Percentiles rank a stretch among this genome's conserved stretches.
phyloP scores from a whole-genome alignment of 2,329 filamentous ascomycete genomes.

The Aspergillus arachidicola region DNA sequence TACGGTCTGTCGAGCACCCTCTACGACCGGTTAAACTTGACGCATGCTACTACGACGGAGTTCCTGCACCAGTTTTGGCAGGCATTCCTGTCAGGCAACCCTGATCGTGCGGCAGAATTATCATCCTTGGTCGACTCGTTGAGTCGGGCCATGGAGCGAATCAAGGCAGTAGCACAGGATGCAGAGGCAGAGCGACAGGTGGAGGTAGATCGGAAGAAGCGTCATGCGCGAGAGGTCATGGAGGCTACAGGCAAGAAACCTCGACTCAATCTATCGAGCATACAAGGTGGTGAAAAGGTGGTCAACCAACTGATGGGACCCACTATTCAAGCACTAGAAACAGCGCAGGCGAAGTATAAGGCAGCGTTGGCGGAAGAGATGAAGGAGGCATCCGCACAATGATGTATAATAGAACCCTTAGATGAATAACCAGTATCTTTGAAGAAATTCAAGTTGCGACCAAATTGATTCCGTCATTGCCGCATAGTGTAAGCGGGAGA shows the following conservation, averaged over 20 bases:
- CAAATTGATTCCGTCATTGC: no score
- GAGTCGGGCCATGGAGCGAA: conserved; percentile 73
- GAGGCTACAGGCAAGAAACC: conserved; percentile 74
- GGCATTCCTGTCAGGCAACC: conserved; percentile 84
- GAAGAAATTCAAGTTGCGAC: background rate
- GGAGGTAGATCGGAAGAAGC: conserved; percentile 67
- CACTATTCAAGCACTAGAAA: conserved; percentile 69
- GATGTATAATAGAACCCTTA: conserved; percentile 17
- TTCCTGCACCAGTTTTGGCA: conserved; percentile 98
- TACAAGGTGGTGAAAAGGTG: conserved; percentile 74
- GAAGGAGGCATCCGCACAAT: conserved; percentile 23
- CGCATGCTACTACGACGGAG: conserved; percentile 90
- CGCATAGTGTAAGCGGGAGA: background rate
- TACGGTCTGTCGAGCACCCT: conserved; percentile 53
- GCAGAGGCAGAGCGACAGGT: conserved; percentile 74
- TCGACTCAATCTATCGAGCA: conserved; percentile 64
- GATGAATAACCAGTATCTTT: conserved; percentile 11
- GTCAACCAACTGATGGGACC: conserved; percentile 77
- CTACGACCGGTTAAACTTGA: conserved; percentile 68
- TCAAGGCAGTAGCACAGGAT: conserved; percentile 76
- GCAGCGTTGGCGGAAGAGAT: conserved; percentile 68
- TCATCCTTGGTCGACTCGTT: conserved; percentile 82
- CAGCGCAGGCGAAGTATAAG: conserved; percentile 71
- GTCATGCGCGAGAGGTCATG: conserved; percentile 70
- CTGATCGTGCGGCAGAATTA: conserved; percentile 77